Percentiles rank a stretch among this genome's conserved stretches.
Conservation (phyloP, 2,329 filamentous ascomycete species). For the Mariannaea sp. region DNA sequence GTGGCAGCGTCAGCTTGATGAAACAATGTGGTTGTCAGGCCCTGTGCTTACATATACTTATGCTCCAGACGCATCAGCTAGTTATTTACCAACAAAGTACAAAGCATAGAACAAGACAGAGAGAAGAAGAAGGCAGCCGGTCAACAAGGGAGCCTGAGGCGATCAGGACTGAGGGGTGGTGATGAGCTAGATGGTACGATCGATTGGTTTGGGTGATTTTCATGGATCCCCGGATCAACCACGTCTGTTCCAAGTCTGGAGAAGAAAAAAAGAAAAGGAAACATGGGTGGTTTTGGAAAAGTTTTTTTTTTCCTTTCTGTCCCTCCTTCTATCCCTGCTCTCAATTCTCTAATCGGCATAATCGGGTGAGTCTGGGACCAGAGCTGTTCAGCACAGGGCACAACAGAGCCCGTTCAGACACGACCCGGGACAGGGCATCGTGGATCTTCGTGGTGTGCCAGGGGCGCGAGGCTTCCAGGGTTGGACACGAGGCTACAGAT, state of each 20-base stretch:
- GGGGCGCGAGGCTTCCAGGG: slow-evolving; percentile 14
- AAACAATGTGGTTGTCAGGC: background rate
- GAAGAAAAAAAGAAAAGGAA: slow-evolving; percentile 17
- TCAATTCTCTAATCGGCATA: slow-evolving; percentile 2
- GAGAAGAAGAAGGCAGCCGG: slow-evolving; percentile 22
- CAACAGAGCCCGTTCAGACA: slow-evolving; percentile 10
- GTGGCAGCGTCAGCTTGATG: background rate
- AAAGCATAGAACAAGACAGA: slow-evolving; percentile 24
- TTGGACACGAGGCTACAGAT: slow-evolving; percentile 17
- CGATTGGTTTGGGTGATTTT: slow-evolving; percentile 27
- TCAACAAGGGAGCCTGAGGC: slow-evolving; percentile 18
- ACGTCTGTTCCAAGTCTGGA: slow-evolving; percentile 16
- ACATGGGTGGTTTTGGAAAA: slow-evolving; percentile 13
- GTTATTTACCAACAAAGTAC: background rate
- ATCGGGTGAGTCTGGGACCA: slow-evolving; percentile 9
- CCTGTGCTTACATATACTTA: no score
- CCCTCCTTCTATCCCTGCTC: no score
- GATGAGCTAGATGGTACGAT: slow-evolving; percentile 26
- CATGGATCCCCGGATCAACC: slow-evolving; percentile 33
- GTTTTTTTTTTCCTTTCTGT: no score
- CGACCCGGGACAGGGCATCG: slow-evolving; percentile 21
- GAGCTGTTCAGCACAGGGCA: slow-evolving; percentile 20
- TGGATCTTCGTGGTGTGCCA: slow-evolving; percentile 20
- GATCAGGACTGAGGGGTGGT: slow-evolving; percentile 16
- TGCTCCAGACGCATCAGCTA: background rate